A percentile compares a stretch with the other conserved stretches of the same genome.
Conservation (phyloP, 2,329 filamentous ascomycete species). For the Ophiostoma quercus region DNA sequence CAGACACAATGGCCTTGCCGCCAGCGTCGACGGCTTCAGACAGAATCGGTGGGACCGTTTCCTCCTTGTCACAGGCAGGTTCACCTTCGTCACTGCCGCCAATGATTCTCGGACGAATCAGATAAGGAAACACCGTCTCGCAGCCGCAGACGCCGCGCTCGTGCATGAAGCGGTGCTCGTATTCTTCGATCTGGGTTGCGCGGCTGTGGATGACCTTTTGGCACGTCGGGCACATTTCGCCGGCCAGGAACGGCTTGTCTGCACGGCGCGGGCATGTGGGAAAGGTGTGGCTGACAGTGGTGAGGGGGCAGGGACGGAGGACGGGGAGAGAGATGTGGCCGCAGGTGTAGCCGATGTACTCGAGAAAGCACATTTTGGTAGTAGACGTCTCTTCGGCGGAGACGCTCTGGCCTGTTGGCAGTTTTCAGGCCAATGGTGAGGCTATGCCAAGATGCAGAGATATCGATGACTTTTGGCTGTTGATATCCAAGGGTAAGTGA, state of each 20-base stretch:
- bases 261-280: slow-evolving; percentile 35
- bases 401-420: too few relatives aligned
- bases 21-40: slow-evolving; percentile 11
- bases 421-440: too few relatives aligned
- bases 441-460: too few relatives aligned
- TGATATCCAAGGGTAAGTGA: neutral
- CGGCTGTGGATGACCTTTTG: slow-evolving; percentile 38
- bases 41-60: slow-evolving; percentile 16
- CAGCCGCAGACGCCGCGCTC: slow-evolving; percentile 42
- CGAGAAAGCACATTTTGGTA: slow-evolving; percentile 43
- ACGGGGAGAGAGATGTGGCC: slow-evolving; percentile 42
- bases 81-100: slow-evolving; percentile 12
- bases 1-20: slow-evolving; percentile 19
- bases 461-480: too few relatives aligned
- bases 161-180: slow-evolving; percentile 43
- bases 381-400: neutral
- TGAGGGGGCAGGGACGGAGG: slow-evolving; percentile 42
- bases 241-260: slow-evolving; percentile 32
- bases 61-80: neutral
- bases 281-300: slow-evolving; percentile 36
- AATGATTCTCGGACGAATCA: slow-evolving; percentile 35
- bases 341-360: slow-evolving; percentile 45
- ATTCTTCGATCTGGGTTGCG: slow-evolving; percentile 38
- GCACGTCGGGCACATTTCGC: slow-evolving; percentile 39
- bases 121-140: slow-evolving; percentile 36